phyloP scores from a whole-genome alignment of 257 asterid genomes.

The Vinca minor region DNA sequence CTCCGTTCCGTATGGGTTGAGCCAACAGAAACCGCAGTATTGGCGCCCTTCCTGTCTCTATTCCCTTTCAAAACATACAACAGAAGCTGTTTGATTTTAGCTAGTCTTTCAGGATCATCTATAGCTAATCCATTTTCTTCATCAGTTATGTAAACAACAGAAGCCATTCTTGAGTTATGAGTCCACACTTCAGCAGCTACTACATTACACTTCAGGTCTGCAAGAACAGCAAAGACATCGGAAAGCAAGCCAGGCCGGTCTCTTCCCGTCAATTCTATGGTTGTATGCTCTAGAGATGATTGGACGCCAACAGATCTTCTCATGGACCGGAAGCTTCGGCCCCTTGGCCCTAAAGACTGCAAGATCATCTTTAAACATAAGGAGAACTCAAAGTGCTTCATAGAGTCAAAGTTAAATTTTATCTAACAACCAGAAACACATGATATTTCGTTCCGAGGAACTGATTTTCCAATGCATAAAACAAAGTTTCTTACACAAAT shows the following conservation, averaged over 20 bases:
- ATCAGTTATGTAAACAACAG: slow-evolving; percentile 69
- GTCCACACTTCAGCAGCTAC: slow-evolving; percentile 94
- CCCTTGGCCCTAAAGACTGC: slow-evolving; percentile 54
- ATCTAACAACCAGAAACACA: neutral
- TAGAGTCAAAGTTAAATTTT: neutral
- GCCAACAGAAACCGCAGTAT: slow-evolving; percentile 59
- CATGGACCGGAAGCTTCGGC: slow-evolving; percentile 40
- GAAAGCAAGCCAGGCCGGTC: slow-evolving; percentile 89
- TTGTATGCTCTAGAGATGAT: slow-evolving; percentile 48
- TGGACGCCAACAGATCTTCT: slow-evolving; percentile 62
- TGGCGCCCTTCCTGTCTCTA: slow-evolving; percentile 56
- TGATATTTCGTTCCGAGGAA: neutral
- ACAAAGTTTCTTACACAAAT: too few species aligned
- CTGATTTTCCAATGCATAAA: too few species aligned
- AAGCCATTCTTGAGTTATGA: slow-evolving; percentile 81
- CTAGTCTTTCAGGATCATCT: slow-evolving; percentile 50
- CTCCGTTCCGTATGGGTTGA: slow-evolving; percentile 68
- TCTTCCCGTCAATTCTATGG: slow-evolving; percentile 65
- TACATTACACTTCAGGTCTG: slow-evolving; percentile 66
- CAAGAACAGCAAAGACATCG: slow-evolving; percentile 68
- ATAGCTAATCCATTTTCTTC: slow-evolving; percentile 45
- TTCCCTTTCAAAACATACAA: slow-evolving; percentile 54
- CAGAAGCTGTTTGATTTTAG: slow-evolving; percentile 55
- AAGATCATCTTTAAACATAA: slow-evolving; percentile 13
- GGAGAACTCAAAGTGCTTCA: neutral